phyloP scores from a whole-genome alignment of 2,329 filamentous ascomycete genomes.

The Lachnellula hyalina region DNA sequence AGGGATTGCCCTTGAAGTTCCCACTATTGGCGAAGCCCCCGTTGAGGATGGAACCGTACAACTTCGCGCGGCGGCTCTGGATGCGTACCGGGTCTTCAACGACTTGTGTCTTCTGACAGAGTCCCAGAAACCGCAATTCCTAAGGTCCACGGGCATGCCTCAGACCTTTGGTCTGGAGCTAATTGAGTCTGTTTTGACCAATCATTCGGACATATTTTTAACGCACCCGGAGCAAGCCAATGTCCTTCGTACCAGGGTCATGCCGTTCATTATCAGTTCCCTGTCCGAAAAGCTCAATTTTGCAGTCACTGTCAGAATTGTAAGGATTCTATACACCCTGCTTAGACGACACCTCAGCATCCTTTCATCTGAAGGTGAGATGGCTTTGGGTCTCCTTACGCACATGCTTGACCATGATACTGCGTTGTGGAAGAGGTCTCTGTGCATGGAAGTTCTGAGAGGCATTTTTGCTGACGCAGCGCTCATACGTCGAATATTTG shows the following conservation, averaged over 20 bases:
- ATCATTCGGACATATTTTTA: conserved; percentile 75
- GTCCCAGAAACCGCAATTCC: conserved; percentile 74
- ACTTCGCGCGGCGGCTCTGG: conserved; percentile 71
- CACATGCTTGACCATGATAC: conserved; percentile 85
- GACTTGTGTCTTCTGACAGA: conserved; percentile 87
- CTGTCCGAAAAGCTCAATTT: conserved; percentile 76
- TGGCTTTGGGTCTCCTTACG: conserved; percentile 74
- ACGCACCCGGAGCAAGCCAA: conserved; percentile 75
- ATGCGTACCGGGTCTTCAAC: conserved; percentile 82
- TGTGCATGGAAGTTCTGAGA: conserved; percentile 88
- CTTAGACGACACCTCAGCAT: conserved; percentile 72
- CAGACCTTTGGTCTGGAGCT: conserved; percentile 84
- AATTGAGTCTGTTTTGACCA: conserved; percentile 83
- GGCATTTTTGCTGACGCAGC: conserved; percentile 77
- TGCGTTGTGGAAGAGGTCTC: conserved; percentile 75
- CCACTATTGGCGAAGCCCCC: conserved; percentile 61
- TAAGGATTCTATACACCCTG: conserved; percentile 77
- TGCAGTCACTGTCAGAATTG: conserved; percentile 72
- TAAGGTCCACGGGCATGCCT: conserved; percentile 72
- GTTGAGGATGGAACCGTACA: conserved; percentile 58
- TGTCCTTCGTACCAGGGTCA: conserved; percentile 68
- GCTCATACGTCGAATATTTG: conserved; percentile 74
- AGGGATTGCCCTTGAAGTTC: conserved; percentile 42
- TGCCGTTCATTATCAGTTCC: conserved; percentile 76
- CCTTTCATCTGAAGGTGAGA: conserved; percentile 73